A percentile compares a stretch with the other conserved stretches of the same genome.
These are phyloP conservation scores for Akanthomyces uredinophilus DNA, from an alignment of 2,329 filamentous ascomycete species.

Conservation along the genomic window DNA sequence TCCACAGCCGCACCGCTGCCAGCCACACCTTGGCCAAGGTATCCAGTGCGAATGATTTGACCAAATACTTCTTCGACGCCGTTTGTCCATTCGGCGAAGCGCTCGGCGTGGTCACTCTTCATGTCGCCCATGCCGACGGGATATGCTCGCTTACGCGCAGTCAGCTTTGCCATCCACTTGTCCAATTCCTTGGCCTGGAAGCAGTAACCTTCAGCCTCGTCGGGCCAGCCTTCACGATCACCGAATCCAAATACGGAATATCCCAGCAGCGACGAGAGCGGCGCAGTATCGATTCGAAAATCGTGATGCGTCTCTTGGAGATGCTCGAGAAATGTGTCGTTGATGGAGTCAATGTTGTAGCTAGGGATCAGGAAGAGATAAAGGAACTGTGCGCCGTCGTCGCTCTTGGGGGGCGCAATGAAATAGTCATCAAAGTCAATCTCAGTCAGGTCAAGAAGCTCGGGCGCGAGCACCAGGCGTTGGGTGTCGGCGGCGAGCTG, in stretches of 20 bases:
- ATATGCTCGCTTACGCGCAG: constrained; percentile 77
- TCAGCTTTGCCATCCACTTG: constrained; percentile 96
- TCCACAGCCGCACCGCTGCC: constrained; percentile 81
- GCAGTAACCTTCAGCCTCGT: constrained; percentile 85
- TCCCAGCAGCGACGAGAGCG: constrained; percentile 69
- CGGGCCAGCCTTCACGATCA: constrained; percentile 87
- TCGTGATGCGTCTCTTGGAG: constrained; percentile 92
- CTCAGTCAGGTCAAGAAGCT: constrained; percentile 73
- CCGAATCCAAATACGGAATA: constrained; percentile 95
- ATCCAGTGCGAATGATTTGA: constrained; percentile 56
- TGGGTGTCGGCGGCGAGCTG: constrained; percentile 36
- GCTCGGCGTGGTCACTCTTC: constrained; percentile 62
- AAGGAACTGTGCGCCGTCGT: constrained; percentile 57
- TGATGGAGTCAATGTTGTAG: constrained; percentile 92
- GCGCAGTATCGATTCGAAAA: constrained; percentile 88
- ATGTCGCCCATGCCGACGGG: constrained; percentile 85
- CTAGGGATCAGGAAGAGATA: constrained; percentile 84
- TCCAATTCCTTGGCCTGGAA: constrained; percentile 88
- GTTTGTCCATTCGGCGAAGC: constrained; percentile 70
- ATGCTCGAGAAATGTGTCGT: constrained; percentile 82
- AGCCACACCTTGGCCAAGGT: constrained; percentile 59
- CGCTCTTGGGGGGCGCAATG: constrained; percentile 63
- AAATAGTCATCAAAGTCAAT: constrained; percentile 94
- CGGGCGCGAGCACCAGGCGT: constrained; percentile 48
- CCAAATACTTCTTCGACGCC: constrained; percentile 69